Evolutionary conservation across 1,139 yeast species (phyloP).

Genomic region (Nakaseomyces bracarensis): DNA sequence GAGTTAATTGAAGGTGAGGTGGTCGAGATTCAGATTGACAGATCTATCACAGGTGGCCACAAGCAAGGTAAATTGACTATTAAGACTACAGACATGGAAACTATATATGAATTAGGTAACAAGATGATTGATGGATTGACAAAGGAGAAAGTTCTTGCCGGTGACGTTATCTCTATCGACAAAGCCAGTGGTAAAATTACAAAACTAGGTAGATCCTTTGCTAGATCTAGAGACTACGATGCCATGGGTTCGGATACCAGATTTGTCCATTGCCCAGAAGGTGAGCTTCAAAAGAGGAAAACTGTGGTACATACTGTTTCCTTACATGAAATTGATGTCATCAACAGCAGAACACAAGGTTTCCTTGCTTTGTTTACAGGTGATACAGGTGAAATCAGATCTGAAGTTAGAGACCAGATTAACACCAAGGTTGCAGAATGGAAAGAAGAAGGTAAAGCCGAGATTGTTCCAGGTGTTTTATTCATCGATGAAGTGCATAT

Average conservation of each 20-base stretch:
- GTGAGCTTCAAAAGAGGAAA: constrained; percentile 91
- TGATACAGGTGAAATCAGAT: constrained; percentile 93
- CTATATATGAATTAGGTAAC: constrained; percentile 91
- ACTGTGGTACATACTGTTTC: constrained; percentile 96
- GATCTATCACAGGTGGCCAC: constrained; percentile 94
- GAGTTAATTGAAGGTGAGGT: constrained; percentile 98
- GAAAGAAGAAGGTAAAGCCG: constrained; percentile 99
- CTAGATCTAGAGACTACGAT: constrained; percentile 95
- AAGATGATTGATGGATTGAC: constrained; percentile 96
- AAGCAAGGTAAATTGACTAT: constrained; percentile 96
- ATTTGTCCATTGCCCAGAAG: constrained; percentile 97
- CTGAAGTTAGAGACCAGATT: constrained; percentile 95
- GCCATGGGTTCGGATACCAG: constrained; percentile 99
- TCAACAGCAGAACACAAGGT: constrained; percentile 96
- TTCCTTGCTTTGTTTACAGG: constrained; percentile 93
- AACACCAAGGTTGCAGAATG: constrained; percentile 96
- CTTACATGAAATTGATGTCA: constrained; percentile 94
- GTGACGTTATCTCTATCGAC: constrained; percentile 93
- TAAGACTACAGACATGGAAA: constrained; percentile 98
- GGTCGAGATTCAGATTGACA: constrained; percentile 94
- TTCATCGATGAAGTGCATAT: constrained; percentile 98
- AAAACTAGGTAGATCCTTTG: constrained; percentile 88
- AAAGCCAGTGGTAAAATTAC: constrained; percentile 92
- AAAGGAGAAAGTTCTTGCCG: constrained; percentile 93
- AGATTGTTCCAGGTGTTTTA: constrained; percentile 95